phyloP scores from a whole-genome alignment of 768 basidiomycete genomes.

The Neoboletus subvelutipes region DNA sequence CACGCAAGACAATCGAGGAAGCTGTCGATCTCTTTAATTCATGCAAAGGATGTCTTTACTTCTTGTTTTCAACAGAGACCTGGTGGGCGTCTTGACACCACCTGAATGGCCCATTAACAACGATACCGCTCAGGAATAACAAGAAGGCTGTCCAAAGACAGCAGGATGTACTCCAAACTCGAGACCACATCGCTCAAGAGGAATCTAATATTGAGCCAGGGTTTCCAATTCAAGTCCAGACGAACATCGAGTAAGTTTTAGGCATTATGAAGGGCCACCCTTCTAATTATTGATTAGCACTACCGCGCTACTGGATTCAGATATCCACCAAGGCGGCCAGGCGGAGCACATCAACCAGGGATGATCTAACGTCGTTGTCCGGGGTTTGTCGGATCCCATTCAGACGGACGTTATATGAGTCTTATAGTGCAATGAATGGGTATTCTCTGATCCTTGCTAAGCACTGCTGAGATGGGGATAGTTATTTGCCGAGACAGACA shows the following conservation, averaged over 20 bases:
- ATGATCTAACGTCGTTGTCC: not conserved
- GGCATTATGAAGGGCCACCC: no score
- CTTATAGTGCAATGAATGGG: not conserved
- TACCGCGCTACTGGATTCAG: not conserved
- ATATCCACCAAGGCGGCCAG: no score
- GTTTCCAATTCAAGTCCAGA: not conserved
- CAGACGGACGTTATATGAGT: not conserved
- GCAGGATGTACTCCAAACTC: not conserved
- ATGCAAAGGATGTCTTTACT: not conserved
- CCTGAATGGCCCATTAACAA: not conserved
- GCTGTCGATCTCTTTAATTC: conserved; percentile 1
- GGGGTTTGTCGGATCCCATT: not conserved
- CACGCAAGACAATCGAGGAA: not conserved
- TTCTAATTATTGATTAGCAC: not conserved
- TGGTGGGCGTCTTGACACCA: not conserved
- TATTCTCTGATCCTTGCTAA: not conserved
- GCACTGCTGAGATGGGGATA: not conserved
- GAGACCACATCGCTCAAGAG: not conserved
- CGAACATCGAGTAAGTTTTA: not conserved
- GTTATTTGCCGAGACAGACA: not conserved
- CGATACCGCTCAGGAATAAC: conserved; percentile 1
- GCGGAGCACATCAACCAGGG: not conserved
- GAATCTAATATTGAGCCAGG: no score
- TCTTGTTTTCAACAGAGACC: conserved; percentile 1
- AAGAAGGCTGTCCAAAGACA: not conserved